Conservation (phyloP, 371 early-diverging fungal species). For the Nematocida sp. region DNA sequence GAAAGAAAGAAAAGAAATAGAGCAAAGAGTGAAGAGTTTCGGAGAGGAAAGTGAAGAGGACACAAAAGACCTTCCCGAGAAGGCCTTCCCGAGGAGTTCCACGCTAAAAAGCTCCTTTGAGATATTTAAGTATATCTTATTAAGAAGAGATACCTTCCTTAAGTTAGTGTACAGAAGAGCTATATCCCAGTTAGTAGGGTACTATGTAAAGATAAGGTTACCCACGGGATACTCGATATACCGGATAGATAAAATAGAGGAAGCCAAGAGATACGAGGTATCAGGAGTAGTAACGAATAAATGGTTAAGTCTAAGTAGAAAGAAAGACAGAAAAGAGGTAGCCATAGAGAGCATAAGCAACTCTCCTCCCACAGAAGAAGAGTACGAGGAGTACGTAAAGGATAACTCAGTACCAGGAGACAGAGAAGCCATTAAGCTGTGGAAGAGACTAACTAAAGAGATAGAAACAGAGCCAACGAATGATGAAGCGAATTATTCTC, state of each 20-base stretch:
- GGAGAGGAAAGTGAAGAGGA: constrained; percentile 10
- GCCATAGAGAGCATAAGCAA: constrained; percentile 59
- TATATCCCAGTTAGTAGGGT: constrained; percentile 41
- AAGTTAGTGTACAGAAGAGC: constrained; percentile 53
- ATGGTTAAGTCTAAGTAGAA: constrained; percentile 51
- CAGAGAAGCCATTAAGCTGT: constrained; percentile 23
- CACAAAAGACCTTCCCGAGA: not conserved
- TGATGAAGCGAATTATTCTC: constrained; percentile 56
- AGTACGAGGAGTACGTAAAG: constrained; percentile 52
- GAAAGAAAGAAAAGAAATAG: constrained; percentile 58
- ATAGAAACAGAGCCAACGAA: constrained; percentile 54
- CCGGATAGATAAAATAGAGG: constrained; percentile 51
- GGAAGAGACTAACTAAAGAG: constrained; percentile 24
- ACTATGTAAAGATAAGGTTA: constrained; percentile 57
- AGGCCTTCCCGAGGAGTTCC: not conserved
- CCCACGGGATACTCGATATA: constrained; percentile 51
- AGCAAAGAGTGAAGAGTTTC: constrained; percentile 12
- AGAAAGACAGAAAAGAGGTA: constrained; percentile 39
- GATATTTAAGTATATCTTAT: constrained; percentile 43
- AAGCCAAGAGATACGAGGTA: constrained; percentile 56
- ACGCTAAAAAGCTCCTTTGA: constrained; percentile 8
- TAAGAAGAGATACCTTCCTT: constrained; percentile 55
- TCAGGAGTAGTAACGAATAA: constrained; percentile 43
- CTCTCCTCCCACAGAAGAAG: constrained; percentile 45
- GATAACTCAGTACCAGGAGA: constrained; percentile 43